A percentile compares a stretch with the other conserved stretches of the same genome.
These are phyloP conservation scores for Arachis hypogaea DNA, from an alignment of 306 rosid species.

Conservation along the genomic window DNA sequence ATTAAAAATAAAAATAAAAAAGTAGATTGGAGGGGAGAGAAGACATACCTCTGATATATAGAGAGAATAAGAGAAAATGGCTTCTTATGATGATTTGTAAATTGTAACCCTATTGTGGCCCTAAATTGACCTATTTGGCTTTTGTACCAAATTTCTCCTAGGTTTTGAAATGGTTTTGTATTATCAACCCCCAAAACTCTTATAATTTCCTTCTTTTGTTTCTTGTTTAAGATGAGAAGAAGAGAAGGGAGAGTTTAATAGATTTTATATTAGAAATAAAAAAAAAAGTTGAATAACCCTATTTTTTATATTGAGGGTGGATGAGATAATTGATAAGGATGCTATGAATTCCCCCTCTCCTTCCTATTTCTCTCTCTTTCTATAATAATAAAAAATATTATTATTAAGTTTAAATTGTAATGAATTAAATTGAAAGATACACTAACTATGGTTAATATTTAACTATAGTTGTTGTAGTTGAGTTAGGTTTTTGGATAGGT, in stretches of 20 bases:
- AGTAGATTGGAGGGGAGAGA: not conserved
- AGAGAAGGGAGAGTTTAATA: not conserved
- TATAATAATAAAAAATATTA: too few species aligned
- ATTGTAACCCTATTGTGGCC: conserved; percentile 30
- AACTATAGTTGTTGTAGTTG: not conserved
- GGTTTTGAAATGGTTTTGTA: not conserved
- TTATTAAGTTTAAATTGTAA: too few species aligned
- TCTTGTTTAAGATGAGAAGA: conserved; percentile 4
- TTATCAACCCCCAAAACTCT: not conserved
- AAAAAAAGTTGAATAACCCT: not conserved
- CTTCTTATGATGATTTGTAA: not conserved
- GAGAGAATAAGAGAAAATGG: not conserved
- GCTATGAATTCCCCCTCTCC: too few species aligned
- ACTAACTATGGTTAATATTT: too few species aligned
- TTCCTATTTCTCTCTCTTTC: too few species aligned
- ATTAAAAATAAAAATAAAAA: not conserved
- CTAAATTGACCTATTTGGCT: conserved; percentile 21
- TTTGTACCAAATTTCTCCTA: not conserved
- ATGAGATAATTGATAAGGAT: not conserved
- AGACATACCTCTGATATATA: conserved; percentile 39
- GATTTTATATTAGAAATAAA: not conserved
- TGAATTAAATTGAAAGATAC: not conserved
- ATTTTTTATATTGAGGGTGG: conserved; percentile 13
- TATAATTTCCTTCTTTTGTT: not conserved
- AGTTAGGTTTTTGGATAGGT: not conserved